Evolutionary conservation across 106 monocot genomes (phyloP), one percentile per base, ranked within the genome.

Genomic region (Vanilla planifolia): DNA sequence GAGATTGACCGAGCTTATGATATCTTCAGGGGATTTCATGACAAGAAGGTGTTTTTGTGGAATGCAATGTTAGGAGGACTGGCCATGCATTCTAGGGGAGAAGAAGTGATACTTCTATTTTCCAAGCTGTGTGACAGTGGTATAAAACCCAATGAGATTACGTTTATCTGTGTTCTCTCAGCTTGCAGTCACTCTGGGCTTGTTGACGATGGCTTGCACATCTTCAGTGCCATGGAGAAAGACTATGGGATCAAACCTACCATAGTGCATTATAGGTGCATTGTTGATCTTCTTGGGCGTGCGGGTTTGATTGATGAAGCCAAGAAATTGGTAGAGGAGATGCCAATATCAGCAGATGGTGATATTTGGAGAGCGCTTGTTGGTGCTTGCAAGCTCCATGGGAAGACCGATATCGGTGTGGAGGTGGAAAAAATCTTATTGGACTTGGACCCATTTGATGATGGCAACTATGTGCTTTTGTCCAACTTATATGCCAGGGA

Each of bases 341-440:
- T 73, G 72, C 64, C 72, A 16, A 55, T 64, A 29, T 52, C 71
- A 10, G 57, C 75, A n/a, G 74, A 89, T 30, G 74, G 77, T 52
- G 35, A 59, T 41, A 30, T 65, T 15, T 50, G 64, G 65, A 65
- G 64, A 50, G 44, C 72, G 30, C 29, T 65, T 16, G 23, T 64
- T 9, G 44, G 72, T 48, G 65, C 58, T 59, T 73, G 72, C 28
- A 65, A 28, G 36, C 3, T 65, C 14, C 46, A 73, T 65, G 72
- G 65, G 16, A 10, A 65, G 58, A 39, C 39, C 11, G 33, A 58
- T 9, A 22, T 65, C 28, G 72, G 65, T 36, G 64, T 59, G 47
- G 41, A 58, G 19, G 50, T 73, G 6, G 72, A 58, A 17, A 65
- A n/a, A 28, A 59, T 50, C 23, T 20, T 73, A 32, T 20, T 73